Evolutionary conservation across 2,329 filamentous ascomycete genomes (phyloP), one percentile per base, ranked within the genome.

Genomic region (Verticillium nubilum): DNA sequence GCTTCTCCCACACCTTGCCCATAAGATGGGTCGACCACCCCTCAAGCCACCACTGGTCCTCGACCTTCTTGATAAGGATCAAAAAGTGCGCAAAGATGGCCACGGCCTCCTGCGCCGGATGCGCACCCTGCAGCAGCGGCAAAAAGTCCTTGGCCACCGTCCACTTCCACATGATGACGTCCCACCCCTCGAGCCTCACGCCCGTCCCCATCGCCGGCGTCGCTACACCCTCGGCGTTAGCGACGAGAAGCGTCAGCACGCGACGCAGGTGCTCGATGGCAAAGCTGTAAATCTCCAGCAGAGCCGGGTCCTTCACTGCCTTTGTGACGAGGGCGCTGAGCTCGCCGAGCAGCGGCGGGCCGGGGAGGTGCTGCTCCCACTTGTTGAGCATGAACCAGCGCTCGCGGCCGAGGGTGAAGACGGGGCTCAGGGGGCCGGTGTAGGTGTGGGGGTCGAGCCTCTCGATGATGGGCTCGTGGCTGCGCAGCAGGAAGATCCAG

Each of bases 151-250:
- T 68, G 3, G 70, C 66, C 10, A 74, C 67, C 27, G 62, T 58
- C 63, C 73, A 77, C 54, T 76, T 67, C 75, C 75, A 78, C 5
- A 74, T 65, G 58, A 78, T 76, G 1, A 74, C 67, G 58, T 78
- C 76, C 2, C 69, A 67, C 25, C 72, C 65, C 55, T 78, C 76
- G 13, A 71, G 65, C 9, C 60, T 61, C 13, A 60, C 61, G 57
- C 12, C 42, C 25, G 33, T 26, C 35, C 15, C 37, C 54, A 19
- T 23, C 19, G 19, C 23, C n/a, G 17, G n/a, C 17, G 25, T 12
- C 52, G 23, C 25, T 4, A 12, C 52, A 28, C 27, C 15, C 15
- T 31, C 52, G 1, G 17, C 3, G 10, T 12, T 12, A 2, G 52
- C 27, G n/a, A 26, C 58, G 23, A 62, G 28, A n/a, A 66, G 59